Percentiles rank a stretch among this genome's conserved stretches.
phyloP scores from a whole-genome alignment of 2,329 filamentous ascomycete genomes.

The Sporothrix protearum region DNA sequence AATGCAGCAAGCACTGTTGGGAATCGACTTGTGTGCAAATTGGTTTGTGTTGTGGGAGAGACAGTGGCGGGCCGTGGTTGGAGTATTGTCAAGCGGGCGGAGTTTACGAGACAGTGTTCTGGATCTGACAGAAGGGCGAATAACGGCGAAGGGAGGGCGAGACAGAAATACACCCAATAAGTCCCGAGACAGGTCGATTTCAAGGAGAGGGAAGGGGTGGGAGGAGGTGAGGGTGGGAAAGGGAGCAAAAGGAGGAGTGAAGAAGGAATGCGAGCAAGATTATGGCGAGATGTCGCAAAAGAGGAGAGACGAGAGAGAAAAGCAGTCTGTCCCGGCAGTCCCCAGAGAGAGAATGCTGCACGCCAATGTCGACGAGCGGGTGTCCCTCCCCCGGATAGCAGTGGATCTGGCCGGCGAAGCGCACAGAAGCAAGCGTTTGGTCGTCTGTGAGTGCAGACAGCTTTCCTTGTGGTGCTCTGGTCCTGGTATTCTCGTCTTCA shows the following conservation, averaged over 20 bases:
- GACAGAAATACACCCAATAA: background rate
- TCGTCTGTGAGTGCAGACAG: background rate
- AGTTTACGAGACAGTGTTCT: slow-evolving; percentile 4
- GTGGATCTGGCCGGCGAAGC: slow-evolving; percentile 14
- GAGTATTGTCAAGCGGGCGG: background rate
- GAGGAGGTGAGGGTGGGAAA: background rate
- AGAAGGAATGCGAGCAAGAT: slow-evolving; percentile 2
- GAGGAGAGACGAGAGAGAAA: background rate
- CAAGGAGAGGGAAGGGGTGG: background rate
- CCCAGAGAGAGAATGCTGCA: slow-evolving; percentile 12
- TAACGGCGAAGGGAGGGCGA: background rate
- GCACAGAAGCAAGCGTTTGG: background rate
- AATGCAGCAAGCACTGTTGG: background rate
- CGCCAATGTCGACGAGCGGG: background rate
- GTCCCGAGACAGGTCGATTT: slow-evolving; percentile 12
- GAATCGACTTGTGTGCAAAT: background rate
- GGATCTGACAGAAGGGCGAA: background rate
- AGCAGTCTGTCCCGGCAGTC: background rate
- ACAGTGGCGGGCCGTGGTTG: background rate
- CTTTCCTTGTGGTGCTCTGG: too few species aligned
- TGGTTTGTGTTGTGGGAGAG: background rate
- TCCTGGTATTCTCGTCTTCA: background rate
- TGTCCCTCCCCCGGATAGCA: slow-evolving; percentile 7
- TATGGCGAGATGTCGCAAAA: slow-evolving; percentile 1
- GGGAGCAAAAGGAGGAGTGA: background rate